Base-by-base conservation (phyloP, 2,329 filamentous ascomycete species). In the Penicillium sp. region DNA sequence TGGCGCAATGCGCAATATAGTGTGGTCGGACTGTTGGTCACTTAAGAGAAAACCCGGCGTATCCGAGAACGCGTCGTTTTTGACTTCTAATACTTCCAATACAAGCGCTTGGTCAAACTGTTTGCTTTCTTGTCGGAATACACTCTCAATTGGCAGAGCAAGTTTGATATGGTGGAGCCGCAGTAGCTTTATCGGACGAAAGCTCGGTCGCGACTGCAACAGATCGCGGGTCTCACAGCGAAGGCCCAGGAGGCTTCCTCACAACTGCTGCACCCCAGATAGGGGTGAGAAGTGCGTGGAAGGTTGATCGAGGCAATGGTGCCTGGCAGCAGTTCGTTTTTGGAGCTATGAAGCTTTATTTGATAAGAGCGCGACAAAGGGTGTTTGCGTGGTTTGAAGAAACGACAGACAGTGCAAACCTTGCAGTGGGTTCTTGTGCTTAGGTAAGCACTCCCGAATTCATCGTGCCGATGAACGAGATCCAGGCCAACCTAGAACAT, bases 361-460 rank as follows among this genome's bases (percentile, higher is more conserved):
- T 59, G 64, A 65, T 68, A 66, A 70, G 66, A 63, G 56, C 56
- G 58, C 54, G 63, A 69, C 64, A 64, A 49, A 67, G 61, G 67
- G 60, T 73, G 71, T 74, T 75, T 74, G 71, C 59, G 66, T 61
- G 63, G 73, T 75, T 75, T 75, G 73, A 73, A 74, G 66, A 51
- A 64, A 59, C 58, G 65, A 61, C 72, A 75, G 73, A 75, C 73
- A 75, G 56, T 75, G 73, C 73, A 75, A 75, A 75, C 71, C 66
- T 21, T 24, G 47, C 19, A 14, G 48, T 39, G 35, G 48, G 22
- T 39, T 50, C 35, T 2, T 13, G 19, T 1, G 3, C 7, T 63
- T 63, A 65, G 55, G 61, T 65, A 62, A 43, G n/a, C 31, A 2
- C 31, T 14, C 29, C 29, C 29, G 29, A 31, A 31, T 31, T 5